Base-by-base conservation (phyloP, 306 rosid species). In the Begonia peltatifolia region DNA sequence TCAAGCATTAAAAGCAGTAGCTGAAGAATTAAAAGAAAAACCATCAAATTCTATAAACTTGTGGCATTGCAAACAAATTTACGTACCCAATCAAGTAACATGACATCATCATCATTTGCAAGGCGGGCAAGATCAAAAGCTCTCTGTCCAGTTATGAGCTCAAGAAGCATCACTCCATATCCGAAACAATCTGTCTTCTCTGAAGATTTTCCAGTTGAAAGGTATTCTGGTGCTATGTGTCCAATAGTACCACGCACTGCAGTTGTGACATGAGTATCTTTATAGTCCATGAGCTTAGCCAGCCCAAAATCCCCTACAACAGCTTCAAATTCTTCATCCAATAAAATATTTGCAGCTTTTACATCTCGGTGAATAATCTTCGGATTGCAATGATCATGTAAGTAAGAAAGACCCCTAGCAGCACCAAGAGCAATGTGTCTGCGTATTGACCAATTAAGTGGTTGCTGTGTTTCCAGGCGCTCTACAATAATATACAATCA, bases 91-190 rank as follows among this genome's bases (percentile, higher is more conserved):
- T 86, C 95, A 59, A 86, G 84, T 68, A 90, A 72, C 94, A 83
- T 76, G 59, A 85, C 94, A 71, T 89, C 92, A 12, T 83, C 92
- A 54, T 86, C 84, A 57, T 81, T 70, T 50, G 95, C 99, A 69
- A 86, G 95, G 58, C 92, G 82, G 42, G 94, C 95, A n/a, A 90
- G 93, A 75, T 83, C 95, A 18, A 83, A 90, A 54, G 99, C 99
- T 67, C 93, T 76, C 64, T 86, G 94, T 56, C 95, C 99, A 57
- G 99, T 90, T 58, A 86, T 81, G 56, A 90, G 79, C 70, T 90
- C 99, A 57, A 90, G 95, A 76, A 90, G 95, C 93, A 79, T 90
- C 67, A 81, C 95, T n/a, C 99, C 99, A 23, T 86, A 90, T 59
- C 95, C 97, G 65, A 90, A 90, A 69, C 85, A 94, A 54, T 85